phyloP scores from a whole-genome alignment of 2,329 filamentous ascomycete species.

The Talaromyces islandicus region DNA sequence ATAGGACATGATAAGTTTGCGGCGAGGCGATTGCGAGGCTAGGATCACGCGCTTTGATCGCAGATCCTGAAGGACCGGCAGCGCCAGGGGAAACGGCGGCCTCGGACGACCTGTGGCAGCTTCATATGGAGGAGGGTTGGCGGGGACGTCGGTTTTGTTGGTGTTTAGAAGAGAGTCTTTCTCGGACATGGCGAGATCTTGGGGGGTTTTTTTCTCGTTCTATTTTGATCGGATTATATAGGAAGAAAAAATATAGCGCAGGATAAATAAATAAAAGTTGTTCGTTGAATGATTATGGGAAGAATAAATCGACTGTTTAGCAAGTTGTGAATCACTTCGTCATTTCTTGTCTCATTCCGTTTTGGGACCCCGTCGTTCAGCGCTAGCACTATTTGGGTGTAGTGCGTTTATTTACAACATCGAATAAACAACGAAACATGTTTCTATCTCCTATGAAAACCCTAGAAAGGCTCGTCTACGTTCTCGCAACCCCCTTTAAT shows the following conservation, averaged over 20 bases:
- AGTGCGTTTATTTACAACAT: neutral
- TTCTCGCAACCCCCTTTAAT: too few species aligned
- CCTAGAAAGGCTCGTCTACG: too few species aligned
- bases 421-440: neutral
- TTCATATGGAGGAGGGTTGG: slow-evolving; percentile 10
- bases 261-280: neutral
- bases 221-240: neutral
- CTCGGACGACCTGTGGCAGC: slow-evolving; percentile 20
- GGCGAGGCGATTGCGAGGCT: slow-evolving; percentile 80
- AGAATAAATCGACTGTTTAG: neutral
- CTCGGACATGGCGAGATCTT: slow-evolving; percentile 6
- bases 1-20: slow-evolving; percentile 71
- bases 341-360: neutral
- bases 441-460: too few species aligned
- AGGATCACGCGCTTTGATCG: slow-evolving; percentile 78
- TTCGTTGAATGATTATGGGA: neutral
- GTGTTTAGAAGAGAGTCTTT: slow-evolving; percentile 3
- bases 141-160: neutral
- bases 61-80: slow-evolving; percentile 73
- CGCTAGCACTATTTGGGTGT: neutral
- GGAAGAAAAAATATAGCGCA: neutral
- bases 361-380: neutral
- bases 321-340: neutral
- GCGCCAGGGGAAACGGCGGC: slow-evolving; percentile 57
- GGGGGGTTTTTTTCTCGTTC: neutral